These are phyloP conservation scores for Xerocomellus chrysenteron DNA, from an alignment of 768 basidiomycete genomes.

Conservation along the genomic window DNA sequence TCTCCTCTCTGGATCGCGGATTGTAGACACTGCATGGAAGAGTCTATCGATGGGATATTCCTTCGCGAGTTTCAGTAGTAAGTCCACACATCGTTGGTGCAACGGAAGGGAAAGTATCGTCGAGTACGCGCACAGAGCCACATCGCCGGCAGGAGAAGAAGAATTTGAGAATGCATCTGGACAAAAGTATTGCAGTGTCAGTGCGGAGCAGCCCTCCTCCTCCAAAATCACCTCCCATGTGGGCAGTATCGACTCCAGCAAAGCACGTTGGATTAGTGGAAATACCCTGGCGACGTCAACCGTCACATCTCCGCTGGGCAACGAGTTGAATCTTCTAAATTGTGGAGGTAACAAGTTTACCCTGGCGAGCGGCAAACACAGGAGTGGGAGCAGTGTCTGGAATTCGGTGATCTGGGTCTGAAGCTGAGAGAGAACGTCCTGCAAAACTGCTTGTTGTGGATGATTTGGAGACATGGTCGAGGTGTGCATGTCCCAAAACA, in stretches of 20 bases:
- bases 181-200: conserved; percentile 72
- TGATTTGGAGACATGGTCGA: conserved; percentile 10
- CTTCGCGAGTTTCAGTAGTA: conserved; percentile 54
- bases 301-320: conserved; percentile 26
- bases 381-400: conserved; percentile 50
- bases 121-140: conserved; percentile 62
- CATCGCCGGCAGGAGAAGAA: conserved; percentile 46
- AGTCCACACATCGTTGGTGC: conserved; percentile 45
- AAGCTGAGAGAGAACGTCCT: conserved; percentile 45
- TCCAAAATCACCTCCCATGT: conserved; percentile 61
- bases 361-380: conserved; percentile 56
- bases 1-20: conserved; percentile 23
- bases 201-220: conserved; percentile 43
- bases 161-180: conserved; percentile 61
- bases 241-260: conserved; percentile 65
- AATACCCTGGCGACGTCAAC: conserved; percentile 35
- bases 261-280: conserved; percentile 59
- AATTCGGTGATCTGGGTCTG: conserved; percentile 49
- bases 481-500: background rate
- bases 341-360: conserved; percentile 60
- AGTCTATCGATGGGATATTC: conserved; percentile 72
- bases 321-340: conserved; percentile 44
- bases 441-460: conserved; percentile 6
- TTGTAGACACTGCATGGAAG: conserved; percentile 49
- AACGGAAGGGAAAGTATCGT: conserved; percentile 56